These are phyloP conservation scores for Golubevia sp. DNA, from an alignment of 1,284 basidiomycete species.

Conservation along the genomic window DNA sequence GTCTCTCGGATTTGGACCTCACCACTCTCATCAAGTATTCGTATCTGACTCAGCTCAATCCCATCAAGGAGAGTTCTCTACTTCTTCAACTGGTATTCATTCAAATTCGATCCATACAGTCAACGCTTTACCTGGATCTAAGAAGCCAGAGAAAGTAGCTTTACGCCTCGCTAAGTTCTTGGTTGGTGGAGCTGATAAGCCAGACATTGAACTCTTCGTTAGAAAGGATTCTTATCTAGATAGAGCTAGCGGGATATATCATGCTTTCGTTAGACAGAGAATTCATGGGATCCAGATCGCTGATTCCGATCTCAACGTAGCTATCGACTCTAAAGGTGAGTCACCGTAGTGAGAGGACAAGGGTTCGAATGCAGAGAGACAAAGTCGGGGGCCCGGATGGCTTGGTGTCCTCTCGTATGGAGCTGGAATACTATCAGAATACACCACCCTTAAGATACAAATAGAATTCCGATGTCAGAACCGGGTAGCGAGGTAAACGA, in stretches of 20 bases:
- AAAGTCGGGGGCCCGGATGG: not conserved
- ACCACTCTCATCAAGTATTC: constrained; percentile 32
- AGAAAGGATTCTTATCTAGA: constrained; percentile 45
- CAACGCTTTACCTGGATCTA: constrained; percentile 17
- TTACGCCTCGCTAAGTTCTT: constrained; percentile 27
- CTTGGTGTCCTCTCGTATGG: too few species aligned
- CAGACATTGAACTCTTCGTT: constrained; percentile 34
- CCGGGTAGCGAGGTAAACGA: too few species aligned
- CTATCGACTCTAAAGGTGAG: constrained; percentile 11
- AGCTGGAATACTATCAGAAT: too few species aligned
- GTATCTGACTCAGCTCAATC: constrained; percentile 4
- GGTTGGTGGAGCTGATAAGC: constrained; percentile 18
- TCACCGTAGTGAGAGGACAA: too few species aligned
- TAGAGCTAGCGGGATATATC: constrained; percentile 27
- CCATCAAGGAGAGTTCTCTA: constrained; percentile 3
- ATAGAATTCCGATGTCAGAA: too few species aligned
- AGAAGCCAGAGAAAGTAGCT: constrained; percentile 26
- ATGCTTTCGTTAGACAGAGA: constrained; percentile 38
- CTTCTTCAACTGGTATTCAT: not conserved
- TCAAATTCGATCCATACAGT: constrained; percentile 19
- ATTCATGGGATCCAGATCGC: constrained; percentile 39
- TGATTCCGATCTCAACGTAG: constrained; percentile 40
- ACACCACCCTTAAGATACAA: too few species aligned
- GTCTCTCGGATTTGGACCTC: constrained; percentile 37
- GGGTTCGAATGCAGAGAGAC: not conserved